Evolutionary conservation across 2,329 filamentous ascomycete genomes (phyloP), one percentile per base, ranked within the genome.

Genomic region (Byssoonygena ceratinophila): DNA sequence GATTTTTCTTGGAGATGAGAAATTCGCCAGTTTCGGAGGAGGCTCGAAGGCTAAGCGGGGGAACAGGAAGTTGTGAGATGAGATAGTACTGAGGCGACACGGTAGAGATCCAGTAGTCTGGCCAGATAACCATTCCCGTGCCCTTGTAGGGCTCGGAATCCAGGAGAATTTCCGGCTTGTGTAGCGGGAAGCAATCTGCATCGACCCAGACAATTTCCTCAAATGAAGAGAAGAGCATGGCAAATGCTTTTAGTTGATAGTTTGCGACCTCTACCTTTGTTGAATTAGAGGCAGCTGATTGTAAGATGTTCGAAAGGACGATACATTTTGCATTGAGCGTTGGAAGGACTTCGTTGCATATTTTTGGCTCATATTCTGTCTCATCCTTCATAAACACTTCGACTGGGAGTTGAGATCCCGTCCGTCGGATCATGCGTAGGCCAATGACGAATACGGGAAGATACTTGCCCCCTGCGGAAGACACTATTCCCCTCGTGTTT

Each of bases 131-230:
- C 50, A 80, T 65, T 11, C 78, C 78, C 1, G 69, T 71, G 2
- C 72, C 71, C 4, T 59, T 69, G 61, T 75, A 81, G 0, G 76
- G 75, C 36, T 76, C 70, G 1, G 68, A 64, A n/a, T 71, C 64
- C 55, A 81, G 75, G 11, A 81, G 63, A 2, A 63, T 54, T 27
- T 69, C 68, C 0, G 73, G 72, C 43, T 74, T 66, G 39, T 70
- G 64, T n/a, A 73, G 60, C 8, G 78, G 76, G 58, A 80, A 78
- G 57, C 71, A 72, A 58, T 81, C 77, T 54, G 75, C 74, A 59
- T 81, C 78, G 59, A 81, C 72, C 64, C 77, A 79, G 27, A 81
- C 68, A n/a, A 79, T 70, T 50, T 79, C 71, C 58, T 79, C 75
- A 57, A 80, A 82, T 4, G 76, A 75, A 2, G 78, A 80, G 57